A percentile compares a stretch with the other conserved stretches of the same genome.
Evolutionary conservation across 495 filamentous ascomycete genomes (phyloP).

Genomic region (Aspergillus wentii): DNA sequence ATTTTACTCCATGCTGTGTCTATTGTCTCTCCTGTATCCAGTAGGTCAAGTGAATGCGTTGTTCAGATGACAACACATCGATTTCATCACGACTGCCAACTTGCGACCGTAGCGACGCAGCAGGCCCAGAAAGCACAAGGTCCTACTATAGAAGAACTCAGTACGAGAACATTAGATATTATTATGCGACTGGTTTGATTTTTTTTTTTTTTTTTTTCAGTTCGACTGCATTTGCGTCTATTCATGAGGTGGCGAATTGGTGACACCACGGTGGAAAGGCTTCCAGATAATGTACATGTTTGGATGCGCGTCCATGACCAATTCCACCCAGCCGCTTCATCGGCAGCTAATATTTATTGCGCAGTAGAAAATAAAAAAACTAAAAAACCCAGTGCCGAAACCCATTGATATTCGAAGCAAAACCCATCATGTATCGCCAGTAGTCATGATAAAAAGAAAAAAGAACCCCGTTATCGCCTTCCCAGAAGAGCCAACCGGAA

Average conservation of each 20-base stretch:
- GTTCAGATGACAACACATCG: too few relatives aligned
- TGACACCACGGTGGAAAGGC: conserved; percentile 25
- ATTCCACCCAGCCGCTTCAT: conserved; percentile 27
- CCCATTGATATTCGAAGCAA: conserved; percentile 42
- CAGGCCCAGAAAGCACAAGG: too few relatives aligned
- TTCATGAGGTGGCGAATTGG: conserved; percentile 35
- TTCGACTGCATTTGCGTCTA: conserved; percentile 35
- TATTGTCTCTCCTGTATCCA: too few relatives aligned
- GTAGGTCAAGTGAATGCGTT: too few relatives aligned
- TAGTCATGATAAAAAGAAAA: conserved; percentile 40
- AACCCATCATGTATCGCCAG: conserved; percentile 48
- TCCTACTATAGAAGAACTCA: too few relatives aligned
- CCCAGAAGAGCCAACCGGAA: conserved; percentile 36
- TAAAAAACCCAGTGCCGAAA: conserved; percentile 39
- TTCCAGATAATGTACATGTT: conserved; percentile 43
- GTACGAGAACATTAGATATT: too few relatives aligned
- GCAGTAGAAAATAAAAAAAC: conserved; percentile 28
- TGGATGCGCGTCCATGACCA: conserved; percentile 32
- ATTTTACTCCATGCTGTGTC: too few relatives aligned
- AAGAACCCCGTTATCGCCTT: conserved; percentile 46
- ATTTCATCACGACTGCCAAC: too few relatives aligned
- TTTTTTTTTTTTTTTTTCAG: too few relatives aligned
- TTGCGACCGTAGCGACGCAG: too few relatives aligned
- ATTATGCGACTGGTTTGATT: too few relatives aligned
- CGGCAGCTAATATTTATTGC: conserved; percentile 34